Evolutionary conservation across 495 filamentous ascomycete species (phyloP).

Genomic region (Schizothecium vesticola): DNA sequence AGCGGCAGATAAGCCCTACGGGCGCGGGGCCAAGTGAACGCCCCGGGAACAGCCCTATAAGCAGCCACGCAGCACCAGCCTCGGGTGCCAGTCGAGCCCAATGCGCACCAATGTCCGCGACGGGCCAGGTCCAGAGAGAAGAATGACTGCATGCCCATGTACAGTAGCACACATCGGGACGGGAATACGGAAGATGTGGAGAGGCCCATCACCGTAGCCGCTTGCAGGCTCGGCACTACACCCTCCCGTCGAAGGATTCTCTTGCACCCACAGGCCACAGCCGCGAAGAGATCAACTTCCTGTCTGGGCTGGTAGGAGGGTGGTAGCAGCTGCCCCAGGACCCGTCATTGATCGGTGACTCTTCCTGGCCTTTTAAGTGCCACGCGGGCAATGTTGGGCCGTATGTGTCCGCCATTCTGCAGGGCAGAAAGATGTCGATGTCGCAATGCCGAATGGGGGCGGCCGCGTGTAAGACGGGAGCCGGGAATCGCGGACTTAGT

Average conservation of each 20-base stretch:
- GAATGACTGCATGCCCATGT: not conserved
- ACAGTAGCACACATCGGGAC: not conserved
- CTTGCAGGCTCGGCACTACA: not conserved
- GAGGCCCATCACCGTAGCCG: not conserved
- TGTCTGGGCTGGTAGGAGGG: not conserved
- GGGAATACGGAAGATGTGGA: not conserved
- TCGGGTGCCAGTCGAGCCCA: not conserved
- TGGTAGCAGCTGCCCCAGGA: not conserved
- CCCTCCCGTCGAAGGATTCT: not conserved
- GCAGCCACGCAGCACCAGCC: not conserved
- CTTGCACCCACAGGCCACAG: not conserved
- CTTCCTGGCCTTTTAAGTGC: not conserved
- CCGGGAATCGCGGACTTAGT: not conserved
- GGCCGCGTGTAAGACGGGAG: not conserved
- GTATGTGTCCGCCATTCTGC: not conserved
- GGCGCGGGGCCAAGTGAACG: not conserved
- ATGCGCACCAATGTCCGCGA: not conserved
- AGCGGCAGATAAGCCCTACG: constrained; percentile 10
- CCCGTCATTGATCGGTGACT: not conserved
- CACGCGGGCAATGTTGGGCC: not conserved
- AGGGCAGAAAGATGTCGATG: not conserved
- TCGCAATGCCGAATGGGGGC: not conserved
- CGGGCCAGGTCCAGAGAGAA: not conserved
- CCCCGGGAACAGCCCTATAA: not conserved
- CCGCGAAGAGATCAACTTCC: not conserved